Evolutionary conservation across 2,329 filamentous ascomycete genomes (phyloP), one percentile per base, ranked within the genome.

Genomic region (Gliomastix tumulicola): DNA sequence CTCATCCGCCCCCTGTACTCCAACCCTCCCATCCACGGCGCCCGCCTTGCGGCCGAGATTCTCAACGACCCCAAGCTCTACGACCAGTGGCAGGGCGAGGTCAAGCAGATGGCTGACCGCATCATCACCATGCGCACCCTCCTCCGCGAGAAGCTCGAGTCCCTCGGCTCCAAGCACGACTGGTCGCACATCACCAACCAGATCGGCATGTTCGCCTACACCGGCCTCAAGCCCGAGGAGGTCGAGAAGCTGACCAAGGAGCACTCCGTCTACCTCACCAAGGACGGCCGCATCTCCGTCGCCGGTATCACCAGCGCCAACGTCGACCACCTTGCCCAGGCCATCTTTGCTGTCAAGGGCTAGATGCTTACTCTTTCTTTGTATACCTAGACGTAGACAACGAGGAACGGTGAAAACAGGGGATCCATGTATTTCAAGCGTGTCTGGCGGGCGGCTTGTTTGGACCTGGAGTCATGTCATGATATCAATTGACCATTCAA

Each of bases 181-280:
- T 98, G 92, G 92, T 86, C 83, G 62, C 92, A 98, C 75, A 98
- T 98, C 68, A 97, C 92, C 50, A 89, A 76, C 67, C 88, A 94
- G 78, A 98, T 98, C 55, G 92, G 92, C 69, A 98, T 98, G 92
- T 98, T 98, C 59, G 90, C 92, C 51, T 98, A 94, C 76, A 98
- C 92, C 36, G 92, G 92, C 44, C 71, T 98, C 54, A 90, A 74
- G 52, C 71, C 89, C 38, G 82, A 90, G 67, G 85, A 96, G 71
- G 96, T 97, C 87, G 84, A 90, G 38, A 71, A 70, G 54, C 74
- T 98, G 44, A 87, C 89, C 49, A 88, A 94, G 73, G 87, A 97
- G 72, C 87, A 92, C 76, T 95, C 88, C 42, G 90, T 98, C 53
- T 98, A 98, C 62, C 90, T 89, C 48, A 97, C 92, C 65, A 92